These are phyloP conservation scores for Basidiobolus meristosporus DNA, from an alignment of 371 early-diverging fungal genomes.

Conservation along the genomic window DNA sequence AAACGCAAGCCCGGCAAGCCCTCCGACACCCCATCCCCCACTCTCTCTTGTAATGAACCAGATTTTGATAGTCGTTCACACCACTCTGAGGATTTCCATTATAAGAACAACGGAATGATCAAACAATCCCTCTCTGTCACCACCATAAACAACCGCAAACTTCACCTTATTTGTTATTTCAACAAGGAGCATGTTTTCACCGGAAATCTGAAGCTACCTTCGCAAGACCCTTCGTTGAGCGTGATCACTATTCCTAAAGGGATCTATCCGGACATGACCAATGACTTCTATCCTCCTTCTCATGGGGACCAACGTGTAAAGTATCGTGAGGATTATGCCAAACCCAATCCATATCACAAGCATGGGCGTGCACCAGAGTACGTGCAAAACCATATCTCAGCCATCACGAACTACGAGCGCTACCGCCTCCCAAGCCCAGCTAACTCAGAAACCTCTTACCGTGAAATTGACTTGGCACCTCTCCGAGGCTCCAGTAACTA, in stretches of 20 bases:
- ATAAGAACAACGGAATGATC: conserved; percentile 51
- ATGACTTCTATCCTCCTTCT: no score
- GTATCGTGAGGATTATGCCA: no score
- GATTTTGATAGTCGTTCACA: neutral
- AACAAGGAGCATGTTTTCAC: conserved; percentile 41
- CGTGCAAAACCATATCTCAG: no score
- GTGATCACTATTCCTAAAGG: conserved; percentile 25
- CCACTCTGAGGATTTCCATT: neutral
- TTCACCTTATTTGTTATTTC: conserved; percentile 75
- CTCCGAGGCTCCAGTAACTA: no score
- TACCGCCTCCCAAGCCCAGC: no score
- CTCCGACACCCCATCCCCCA: conserved; percentile 8
- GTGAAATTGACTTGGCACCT: no score
- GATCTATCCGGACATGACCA: conserved; percentile 29
- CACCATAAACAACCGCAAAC: conserved; percentile 50
- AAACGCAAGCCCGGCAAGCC: no score
- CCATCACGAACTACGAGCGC: no score
- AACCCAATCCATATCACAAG: no score
- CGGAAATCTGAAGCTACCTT: conserved; percentile 22
- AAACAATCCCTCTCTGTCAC: conserved; percentile 75
- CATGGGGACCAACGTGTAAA: no score
- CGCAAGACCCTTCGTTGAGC: conserved; percentile 15
- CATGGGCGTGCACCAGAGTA: no score
- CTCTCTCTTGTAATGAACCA: neutral
- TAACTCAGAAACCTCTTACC: no score